These are phyloP conservation scores for Xylaria venustula DNA, from an alignment of 495 filamentous ascomycete species.

Conservation along the genomic window DNA sequence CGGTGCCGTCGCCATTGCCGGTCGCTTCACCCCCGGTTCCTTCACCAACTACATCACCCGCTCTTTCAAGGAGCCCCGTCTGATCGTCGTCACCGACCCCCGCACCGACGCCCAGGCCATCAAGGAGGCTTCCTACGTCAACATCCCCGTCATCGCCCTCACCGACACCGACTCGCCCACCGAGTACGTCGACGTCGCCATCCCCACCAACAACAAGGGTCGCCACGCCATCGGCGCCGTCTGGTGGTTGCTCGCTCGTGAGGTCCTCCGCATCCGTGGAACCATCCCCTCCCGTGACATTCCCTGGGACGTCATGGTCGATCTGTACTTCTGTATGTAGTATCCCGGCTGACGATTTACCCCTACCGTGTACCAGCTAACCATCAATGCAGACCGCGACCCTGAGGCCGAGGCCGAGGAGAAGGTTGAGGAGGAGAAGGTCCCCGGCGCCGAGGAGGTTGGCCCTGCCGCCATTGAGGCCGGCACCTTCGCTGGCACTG, in stretches of 20 bases:
- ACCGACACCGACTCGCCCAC: constrained; percentile 99
- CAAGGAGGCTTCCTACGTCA: constrained; percentile 99
- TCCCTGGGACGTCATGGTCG: constrained; percentile 98
- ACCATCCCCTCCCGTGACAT: constrained; percentile 90
- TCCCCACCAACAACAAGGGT: constrained; percentile 99
- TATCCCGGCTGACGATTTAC: background rate
- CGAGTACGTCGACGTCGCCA: constrained; percentile 98
- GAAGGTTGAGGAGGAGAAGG: constrained; percentile 67
- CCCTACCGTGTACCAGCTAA: constrained; percentile 17
- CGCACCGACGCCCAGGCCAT: constrained; percentile 99
- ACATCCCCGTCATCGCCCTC: constrained; percentile 98
- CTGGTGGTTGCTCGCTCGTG: constrained; percentile 99
- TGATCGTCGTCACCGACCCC: constrained; percentile 98
- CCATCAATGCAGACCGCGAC: constrained; percentile 70
- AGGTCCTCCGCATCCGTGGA: constrained; percentile 97
- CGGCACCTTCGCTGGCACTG: constrained; percentile 61
- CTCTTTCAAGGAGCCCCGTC: constrained; percentile 99
- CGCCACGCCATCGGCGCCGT: constrained; percentile 96
- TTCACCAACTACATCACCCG: constrained; percentile 99
- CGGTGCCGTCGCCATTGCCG: constrained; percentile 94
- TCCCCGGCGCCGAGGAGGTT: constrained; percentile 79
- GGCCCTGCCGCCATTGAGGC: constrained; percentile 74
- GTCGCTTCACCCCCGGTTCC: constrained; percentile 99
- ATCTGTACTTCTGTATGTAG: constrained; percentile 91
- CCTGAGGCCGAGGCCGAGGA: constrained; percentile 98